A percentile compares a stretch with the other conserved stretches of the same genome.
Evolutionary conservation across 306 rosid genomes (phyloP).

Genomic region (Amphicarpaea edgeworthii): DNA sequence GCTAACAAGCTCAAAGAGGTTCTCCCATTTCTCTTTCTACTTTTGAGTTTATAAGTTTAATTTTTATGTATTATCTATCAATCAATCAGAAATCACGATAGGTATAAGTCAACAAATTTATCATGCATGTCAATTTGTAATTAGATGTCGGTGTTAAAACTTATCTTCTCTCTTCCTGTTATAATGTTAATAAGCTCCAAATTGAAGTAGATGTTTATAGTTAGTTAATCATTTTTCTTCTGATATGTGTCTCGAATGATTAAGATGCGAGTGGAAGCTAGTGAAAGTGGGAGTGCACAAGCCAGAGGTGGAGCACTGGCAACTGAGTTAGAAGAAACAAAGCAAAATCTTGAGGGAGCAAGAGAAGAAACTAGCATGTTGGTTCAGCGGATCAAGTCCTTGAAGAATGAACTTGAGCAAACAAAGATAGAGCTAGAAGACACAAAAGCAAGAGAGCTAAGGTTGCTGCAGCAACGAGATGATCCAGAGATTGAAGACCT

Average conservation of each 20-base stretch:
- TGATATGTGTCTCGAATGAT: slow-evolving; percentile 19
- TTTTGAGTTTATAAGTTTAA: not conserved
- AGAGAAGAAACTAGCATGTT: slow-evolving; percentile 68
- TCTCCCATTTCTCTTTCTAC: slow-evolving; percentile 10
- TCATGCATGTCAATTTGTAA: not conserved
- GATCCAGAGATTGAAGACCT: slow-evolving; percentile 70
- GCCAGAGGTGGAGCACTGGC: slow-evolving; percentile 55
- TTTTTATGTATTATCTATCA: not conserved
- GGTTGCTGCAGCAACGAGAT: slow-evolving; percentile 41
- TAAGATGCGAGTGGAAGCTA: slow-evolving; percentile 59
- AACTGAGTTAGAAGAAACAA: slow-evolving; percentile 72
- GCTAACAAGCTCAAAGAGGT: slow-evolving; percentile 82
- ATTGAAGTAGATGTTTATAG: not conserved
- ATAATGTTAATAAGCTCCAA: not conserved
- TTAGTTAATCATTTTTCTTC: not conserved
- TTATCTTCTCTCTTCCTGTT: not conserved
- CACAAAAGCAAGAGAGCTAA: slow-evolving; percentile 58
- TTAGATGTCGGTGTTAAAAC: not conserved
- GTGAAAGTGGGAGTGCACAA: slow-evolving; percentile 54
- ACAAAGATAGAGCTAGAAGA: slow-evolving; percentile 69
- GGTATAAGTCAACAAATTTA: not conserved
- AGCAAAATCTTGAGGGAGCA: slow-evolving; percentile 64
- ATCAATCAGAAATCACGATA: not conserved
- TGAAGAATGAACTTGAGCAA: slow-evolving; percentile 71
- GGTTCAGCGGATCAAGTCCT: slow-evolving; percentile 58